Evolutionary conservation across 2,329 filamentous ascomycete species (phyloP).

Genomic region (Colletotrichum shisoi): DNA sequence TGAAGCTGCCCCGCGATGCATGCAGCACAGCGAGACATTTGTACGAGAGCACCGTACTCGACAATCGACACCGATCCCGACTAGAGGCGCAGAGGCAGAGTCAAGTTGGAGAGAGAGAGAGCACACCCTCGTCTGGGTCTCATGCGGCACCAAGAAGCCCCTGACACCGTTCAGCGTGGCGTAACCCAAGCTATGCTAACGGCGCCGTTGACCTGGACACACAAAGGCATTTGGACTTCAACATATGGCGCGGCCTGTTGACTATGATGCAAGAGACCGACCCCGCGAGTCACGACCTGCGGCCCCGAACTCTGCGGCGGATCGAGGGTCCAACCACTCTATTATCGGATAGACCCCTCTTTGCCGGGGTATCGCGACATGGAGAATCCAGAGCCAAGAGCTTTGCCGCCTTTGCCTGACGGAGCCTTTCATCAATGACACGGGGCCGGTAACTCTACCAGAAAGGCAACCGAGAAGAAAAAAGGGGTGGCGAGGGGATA

Average conservation of each 20-base stretch:
- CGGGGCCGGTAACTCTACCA: slow-evolving; percentile 8
- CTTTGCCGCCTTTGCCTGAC: slow-evolving; percentile 37
- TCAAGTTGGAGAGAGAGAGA: not conserved
- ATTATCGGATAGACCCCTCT: slow-evolving; percentile 28
- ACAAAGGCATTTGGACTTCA: slow-evolving; percentile 6
- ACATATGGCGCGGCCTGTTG: slow-evolving; percentile 3
- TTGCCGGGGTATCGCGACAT: slow-evolving; percentile 27
- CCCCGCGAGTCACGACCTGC: slow-evolving; percentile 37
- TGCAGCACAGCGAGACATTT: slow-evolving; percentile 9
- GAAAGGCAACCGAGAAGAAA: slow-evolving; percentile 18
- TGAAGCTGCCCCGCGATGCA: slow-evolving; percentile 36
- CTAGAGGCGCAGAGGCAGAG: not conserved
- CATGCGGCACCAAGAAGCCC: not conserved
- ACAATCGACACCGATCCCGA: not conserved
- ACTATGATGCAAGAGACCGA: slow-evolving; percentile 36
- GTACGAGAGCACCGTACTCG: not conserved
- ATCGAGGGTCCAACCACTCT: slow-evolving; percentile 36
- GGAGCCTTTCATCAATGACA: slow-evolving; percentile 21
- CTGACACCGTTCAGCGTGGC: slow-evolving; percentile 22
- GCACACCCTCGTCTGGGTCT: not conserved
- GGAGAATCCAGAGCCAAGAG: slow-evolving; percentile 24
- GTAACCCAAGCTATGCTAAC: slow-evolving; percentile 11
- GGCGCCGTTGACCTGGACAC: slow-evolving; percentile 18
- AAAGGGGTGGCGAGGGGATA: slow-evolving; percentile 36
- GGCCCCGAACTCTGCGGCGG: slow-evolving; percentile 30